Base-by-base conservation (phyloP, 345 rosid species). In the Xanthoceras sorbifolium region DNA sequence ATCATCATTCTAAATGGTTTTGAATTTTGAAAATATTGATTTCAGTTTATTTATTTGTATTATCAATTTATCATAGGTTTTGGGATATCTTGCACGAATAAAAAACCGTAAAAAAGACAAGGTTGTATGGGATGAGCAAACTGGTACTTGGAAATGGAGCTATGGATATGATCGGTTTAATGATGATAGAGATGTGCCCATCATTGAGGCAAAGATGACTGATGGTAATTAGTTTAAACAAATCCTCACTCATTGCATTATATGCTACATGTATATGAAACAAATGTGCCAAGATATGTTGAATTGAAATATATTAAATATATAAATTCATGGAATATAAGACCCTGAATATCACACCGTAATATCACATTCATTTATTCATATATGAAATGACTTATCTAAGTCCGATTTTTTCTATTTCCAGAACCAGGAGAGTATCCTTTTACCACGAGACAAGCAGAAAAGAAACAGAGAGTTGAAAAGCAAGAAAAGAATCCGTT, bases 141-240 rank as follows among this genome's bases (percentile, higher is more conserved):
- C 99, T 31, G 84, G 84, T 64, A 63, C 88, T 23, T 95, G 97
- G 91, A 95, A 95, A 83, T 93, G 96, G 36, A 87, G 92, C 32
- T 89, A 82, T 86, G 98, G 99, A 62, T 95, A 90, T 71, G 98
- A 95, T 79, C 96, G 96, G 76, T 98, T 92, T 68, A 90, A 90
- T 78, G 96, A 95, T 78, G 98, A 95, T 84, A 77, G 84, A 40
- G 98, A 95, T 71, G 68, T 93, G 59, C 94, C 98, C 59, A 90
- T 93, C 71, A 87, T 90, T 50, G 98, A 92, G 76, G 97, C 97
- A 78, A 95, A 93, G 86, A 84, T 72, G 81, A 78, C 92, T 55
- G 97, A 92, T 81, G 99, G 97, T 95, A 86, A 67, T 78, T 76
- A n/a, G 60, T 8, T 4, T 23, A n/a, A 42, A 25, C n/a, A 59